Percentiles rank a stretch among this genome's conserved stretches.
Conservation (phyloP, 2,329 filamentous ascomycete species). For the Raffaelea ambrosiae region DNA sequence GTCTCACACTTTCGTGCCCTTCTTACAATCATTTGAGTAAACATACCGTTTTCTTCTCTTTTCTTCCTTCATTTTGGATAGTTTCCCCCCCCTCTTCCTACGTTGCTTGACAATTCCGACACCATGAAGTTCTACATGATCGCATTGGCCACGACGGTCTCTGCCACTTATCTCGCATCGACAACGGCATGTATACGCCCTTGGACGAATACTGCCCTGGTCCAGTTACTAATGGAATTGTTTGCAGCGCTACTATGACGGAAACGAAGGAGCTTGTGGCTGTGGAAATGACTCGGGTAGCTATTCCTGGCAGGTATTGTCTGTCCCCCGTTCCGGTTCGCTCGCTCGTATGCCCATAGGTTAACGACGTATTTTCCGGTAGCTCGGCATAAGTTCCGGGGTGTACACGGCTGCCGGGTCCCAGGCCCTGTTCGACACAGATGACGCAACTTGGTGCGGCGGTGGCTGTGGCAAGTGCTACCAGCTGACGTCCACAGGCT, state of each 20-base stretch:
- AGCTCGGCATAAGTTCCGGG: conserved; percentile 7
- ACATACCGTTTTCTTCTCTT: background rate
- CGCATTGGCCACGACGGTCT: conserved; percentile 2
- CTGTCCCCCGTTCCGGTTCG: background rate
- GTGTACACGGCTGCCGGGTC: conserved; percentile 19
- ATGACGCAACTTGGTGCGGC: conserved; percentile 17
- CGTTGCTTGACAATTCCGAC: background rate
- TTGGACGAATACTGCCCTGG: background rate
- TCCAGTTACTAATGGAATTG: too few relatives aligned
- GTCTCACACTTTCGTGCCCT: background rate
- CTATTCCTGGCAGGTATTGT: conserved; percentile 19
- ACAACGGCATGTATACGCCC: conserved; percentile 2
- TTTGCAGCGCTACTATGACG: conserved; percentile 22
- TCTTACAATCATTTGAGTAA: background rate
- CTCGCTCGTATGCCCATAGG: background rate
- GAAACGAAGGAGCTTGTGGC: conserved; percentile 21
- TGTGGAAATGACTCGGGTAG: conserved; percentile 17
- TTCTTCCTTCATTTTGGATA: background rate
- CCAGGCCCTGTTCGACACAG: conserved; percentile 15
- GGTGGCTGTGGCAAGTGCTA: conserved; percentile 20
- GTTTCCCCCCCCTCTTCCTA: background rate
- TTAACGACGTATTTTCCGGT: background rate
- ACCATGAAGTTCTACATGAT: conserved; percentile 4
- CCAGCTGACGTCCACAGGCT: conserved; percentile 19
- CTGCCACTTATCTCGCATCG: conserved; percentile 3